Percentiles rank a stretch among this genome's conserved stretches.
Conservation (phyloP, 805 yeast genomes). For the Scheffersomyces ergatensis region DNA sequence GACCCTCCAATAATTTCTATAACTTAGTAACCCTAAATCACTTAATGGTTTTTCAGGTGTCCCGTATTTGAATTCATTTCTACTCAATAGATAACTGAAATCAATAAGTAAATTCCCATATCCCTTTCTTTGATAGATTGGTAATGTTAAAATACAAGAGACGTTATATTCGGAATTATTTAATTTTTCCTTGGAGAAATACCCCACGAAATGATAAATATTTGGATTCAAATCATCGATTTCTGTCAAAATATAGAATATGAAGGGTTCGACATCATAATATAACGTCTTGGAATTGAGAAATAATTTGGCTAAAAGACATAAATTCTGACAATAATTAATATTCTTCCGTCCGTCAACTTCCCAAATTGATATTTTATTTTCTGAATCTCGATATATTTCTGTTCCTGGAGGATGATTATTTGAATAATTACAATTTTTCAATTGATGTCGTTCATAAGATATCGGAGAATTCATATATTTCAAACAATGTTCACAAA, state of each 20-base stretch:
- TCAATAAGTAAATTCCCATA: conserved; percentile 87
- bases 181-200: conserved; percentile 85
- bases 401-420: conserved; percentile 63
- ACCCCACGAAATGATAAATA: conserved; percentile 81
- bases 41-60: conserved; percentile 96
- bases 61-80: conserved; percentile 75
- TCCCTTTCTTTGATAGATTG: conserved; percentile 83
- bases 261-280: conserved; percentile 93
- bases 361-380: conserved; percentile 40
- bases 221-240: conserved; percentile 42
- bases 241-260: conserved; percentile 82
- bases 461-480: conserved; percentile 71
- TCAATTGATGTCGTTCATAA: conserved; percentile 65
- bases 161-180: conserved; percentile 77
- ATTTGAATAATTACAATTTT: conserved; percentile 55
- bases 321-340: conserved; percentile 82
- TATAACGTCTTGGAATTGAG: conserved; percentile 88
- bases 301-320: conserved; percentile 85
- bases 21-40: conserved; percentile 80
- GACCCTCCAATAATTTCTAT: conserved; percentile 82
- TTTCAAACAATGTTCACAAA: conserved; percentile 83
- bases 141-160: conserved; percentile 87
- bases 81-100: conserved; percentile 77
- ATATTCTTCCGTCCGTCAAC: conserved; percentile 81
- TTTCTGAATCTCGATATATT: conserved; percentile 33